Conservation (phyloP, 2,329 filamentous ascomycete species). For the Exophiala sideris region DNA sequence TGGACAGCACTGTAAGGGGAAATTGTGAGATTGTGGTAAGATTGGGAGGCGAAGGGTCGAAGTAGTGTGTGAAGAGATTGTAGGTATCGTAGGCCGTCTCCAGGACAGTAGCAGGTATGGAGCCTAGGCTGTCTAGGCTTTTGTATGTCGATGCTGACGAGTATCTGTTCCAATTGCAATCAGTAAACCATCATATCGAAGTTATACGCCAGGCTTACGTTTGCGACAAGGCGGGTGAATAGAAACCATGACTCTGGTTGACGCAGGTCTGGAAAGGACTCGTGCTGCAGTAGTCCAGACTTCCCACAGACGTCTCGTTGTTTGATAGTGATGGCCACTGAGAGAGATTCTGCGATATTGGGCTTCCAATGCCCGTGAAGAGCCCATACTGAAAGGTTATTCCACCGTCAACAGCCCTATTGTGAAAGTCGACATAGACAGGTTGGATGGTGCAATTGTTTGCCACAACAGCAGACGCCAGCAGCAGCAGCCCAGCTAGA, state of each 20-base stretch:
- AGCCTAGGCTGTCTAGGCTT: constrained; percentile 30
- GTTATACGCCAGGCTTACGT: constrained; percentile 10
- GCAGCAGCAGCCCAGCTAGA: constrained; percentile 6
- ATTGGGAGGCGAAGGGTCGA: constrained; percentile 25
- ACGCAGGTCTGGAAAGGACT: constrained; percentile 31
- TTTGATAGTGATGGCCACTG: constrained; percentile 42
- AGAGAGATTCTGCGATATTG: constrained; percentile 42
- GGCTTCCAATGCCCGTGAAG: constrained; percentile 43
- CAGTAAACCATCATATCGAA: constrained; percentile 31
- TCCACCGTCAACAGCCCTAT: constrained; percentile 40
- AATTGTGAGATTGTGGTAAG: constrained; percentile 18
- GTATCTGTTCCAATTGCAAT: constrained; percentile 8
- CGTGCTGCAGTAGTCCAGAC: constrained; percentile 35
- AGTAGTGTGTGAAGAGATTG: constrained; percentile 27
- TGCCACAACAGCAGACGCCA: constrained; percentile 6
- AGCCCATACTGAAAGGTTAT: constrained; percentile 42
- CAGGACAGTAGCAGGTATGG: constrained; percentile 36
- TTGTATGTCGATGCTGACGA: constrained; percentile 18
- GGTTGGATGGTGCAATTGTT: constrained; percentile 28
- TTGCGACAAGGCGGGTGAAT: constrained; percentile 17
- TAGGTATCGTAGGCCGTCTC: constrained; percentile 31
- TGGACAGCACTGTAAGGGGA: constrained; percentile 24
- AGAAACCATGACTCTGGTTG: constrained; percentile 22
- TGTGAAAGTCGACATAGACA: constrained; percentile 46
- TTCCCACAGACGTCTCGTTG: constrained; percentile 42